These are phyloP conservation scores for Knufia fluminis DNA, from an alignment of 2,329 filamentous ascomycete genomes.

Conservation along the genomic window DNA sequence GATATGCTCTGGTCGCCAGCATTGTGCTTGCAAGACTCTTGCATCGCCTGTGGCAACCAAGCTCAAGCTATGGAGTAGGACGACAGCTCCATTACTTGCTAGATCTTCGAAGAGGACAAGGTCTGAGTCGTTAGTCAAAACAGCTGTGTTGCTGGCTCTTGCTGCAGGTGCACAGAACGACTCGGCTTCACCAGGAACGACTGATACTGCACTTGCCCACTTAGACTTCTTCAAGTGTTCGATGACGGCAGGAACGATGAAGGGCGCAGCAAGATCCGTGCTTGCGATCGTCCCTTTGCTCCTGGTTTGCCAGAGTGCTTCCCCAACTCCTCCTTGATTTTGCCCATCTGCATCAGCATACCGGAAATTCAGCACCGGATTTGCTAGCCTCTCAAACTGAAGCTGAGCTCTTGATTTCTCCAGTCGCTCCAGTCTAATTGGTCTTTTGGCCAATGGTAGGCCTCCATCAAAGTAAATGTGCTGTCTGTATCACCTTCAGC, in stretches of 20 bases:
- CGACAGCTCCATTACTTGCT: slow-evolving; percentile 50
- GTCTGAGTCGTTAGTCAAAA: slow-evolving; percentile 80
- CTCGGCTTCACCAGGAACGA: slow-evolving; percentile 82
- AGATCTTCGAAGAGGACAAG: slow-evolving; percentile 62
- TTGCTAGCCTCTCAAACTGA: slow-evolving; percentile 26
- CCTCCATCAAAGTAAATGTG: slow-evolving; percentile 77
- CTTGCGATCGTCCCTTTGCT: slow-evolving; percentile 17
- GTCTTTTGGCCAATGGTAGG: slow-evolving; percentile 58
- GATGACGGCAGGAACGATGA: slow-evolving; percentile 68
- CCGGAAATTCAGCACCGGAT: slow-evolving; percentile 7
- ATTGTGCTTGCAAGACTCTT: slow-evolving; percentile 10
- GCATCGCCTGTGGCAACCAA: not conserved
- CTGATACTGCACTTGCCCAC: slow-evolving; percentile 35
- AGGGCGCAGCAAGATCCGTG: slow-evolving; percentile 49
- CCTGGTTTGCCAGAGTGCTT: slow-evolving; percentile 9
- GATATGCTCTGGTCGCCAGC: slow-evolving; percentile 20
- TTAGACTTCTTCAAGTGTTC: slow-evolving; percentile 39
- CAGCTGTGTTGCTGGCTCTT: slow-evolving; percentile 45
- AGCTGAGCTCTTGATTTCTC: slow-evolving; percentile 50
- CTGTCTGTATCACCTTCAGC: slow-evolving; percentile 37
- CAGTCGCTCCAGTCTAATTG: slow-evolving; percentile 53
- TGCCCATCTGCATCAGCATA: not conserved
- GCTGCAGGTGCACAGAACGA: slow-evolving; percentile 63
- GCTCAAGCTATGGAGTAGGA: slow-evolving; percentile 57
- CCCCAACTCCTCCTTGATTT: not conserved